phyloP scores from a whole-genome alignment of 164 flowering plant genomes.

The Magnolia kwangsiensis region DNA sequence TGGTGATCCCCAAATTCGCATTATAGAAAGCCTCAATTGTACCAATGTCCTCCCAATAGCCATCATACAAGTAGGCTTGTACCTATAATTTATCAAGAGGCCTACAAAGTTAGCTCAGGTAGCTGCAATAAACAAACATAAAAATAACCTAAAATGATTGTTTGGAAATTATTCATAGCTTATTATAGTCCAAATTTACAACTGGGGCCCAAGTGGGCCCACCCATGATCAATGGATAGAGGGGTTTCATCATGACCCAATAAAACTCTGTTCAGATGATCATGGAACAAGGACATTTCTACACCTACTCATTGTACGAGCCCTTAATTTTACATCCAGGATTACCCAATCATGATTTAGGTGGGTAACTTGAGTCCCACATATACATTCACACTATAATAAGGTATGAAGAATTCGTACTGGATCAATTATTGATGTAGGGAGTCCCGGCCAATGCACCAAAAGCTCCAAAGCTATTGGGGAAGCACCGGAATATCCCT shows the following conservation, averaged over 20 bases:
- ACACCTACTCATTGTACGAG: neutral
- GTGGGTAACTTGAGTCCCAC: too few relatives aligned
- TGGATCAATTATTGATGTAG: too few relatives aligned
- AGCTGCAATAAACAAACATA: neutral
- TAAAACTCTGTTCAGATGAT: neutral
- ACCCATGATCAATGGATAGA: neutral
- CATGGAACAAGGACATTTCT: too few relatives aligned
- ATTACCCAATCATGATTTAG: neutral
- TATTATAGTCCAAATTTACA: neutral
- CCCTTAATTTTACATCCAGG: neutral
- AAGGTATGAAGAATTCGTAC: too few relatives aligned
- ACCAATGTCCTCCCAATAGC: constrained; percentile 98
- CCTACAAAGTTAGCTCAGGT: neutral
- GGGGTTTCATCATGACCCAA: neutral
- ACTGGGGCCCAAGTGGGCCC: neutral
- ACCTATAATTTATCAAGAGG: constrained; percentile 39
- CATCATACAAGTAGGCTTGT: constrained; percentile 93
- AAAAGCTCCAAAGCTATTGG: too few relatives aligned
- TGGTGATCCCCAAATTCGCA: constrained; percentile 92
- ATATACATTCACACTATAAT: too few relatives aligned
- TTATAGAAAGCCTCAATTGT: constrained; percentile 94
- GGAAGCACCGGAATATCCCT: too few relatives aligned
- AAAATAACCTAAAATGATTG: neutral
- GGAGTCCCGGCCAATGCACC: too few relatives aligned
- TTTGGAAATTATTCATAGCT: neutral